Percentiles rank a stretch among this genome's conserved stretches.
These are phyloP conservation scores for Leccinum uliginosum DNA, from an alignment of 768 basidiomycete species.

Conservation along the genomic window DNA sequence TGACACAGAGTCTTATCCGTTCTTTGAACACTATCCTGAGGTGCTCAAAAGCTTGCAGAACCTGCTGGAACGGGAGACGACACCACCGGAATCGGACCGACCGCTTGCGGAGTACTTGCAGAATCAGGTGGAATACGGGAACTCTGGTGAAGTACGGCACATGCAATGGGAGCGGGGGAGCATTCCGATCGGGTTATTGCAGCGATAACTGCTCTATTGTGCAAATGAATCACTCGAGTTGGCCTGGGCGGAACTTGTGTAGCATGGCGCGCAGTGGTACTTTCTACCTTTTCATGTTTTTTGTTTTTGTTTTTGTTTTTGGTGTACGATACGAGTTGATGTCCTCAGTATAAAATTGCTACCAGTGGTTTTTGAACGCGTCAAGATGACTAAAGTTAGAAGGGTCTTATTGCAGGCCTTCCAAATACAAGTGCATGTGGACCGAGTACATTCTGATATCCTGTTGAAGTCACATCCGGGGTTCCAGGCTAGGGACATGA, in stretches of 20 bases:
- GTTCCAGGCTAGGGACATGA: too few species aligned
- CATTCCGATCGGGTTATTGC: background rate
- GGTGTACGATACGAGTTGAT: background rate
- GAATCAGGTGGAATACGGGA: background rate
- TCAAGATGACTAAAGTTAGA: background rate
- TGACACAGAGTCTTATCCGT: background rate
- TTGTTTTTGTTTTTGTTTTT: too few species aligned
- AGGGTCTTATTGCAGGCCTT: background rate
- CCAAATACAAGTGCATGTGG: background rate
- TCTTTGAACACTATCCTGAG: background rate
- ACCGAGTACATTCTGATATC: too few species aligned
- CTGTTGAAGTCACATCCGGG: too few species aligned
- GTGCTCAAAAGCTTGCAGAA: background rate
- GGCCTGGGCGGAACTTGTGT: too few species aligned
- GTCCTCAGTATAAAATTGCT: background rate
- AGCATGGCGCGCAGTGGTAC: too few species aligned
- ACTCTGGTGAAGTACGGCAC: background rate
- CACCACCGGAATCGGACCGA: background rate
- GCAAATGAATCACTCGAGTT: background rate
- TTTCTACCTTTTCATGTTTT: too few species aligned
- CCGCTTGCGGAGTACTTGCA: background rate
- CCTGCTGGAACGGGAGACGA: background rate
- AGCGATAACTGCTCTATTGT: background rate
- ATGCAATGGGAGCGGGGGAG: background rate
- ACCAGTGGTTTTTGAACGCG: background rate